phyloP scores from a whole-genome alignment of 73 alveolate species.

The Paramecium bursaria region DNA sequence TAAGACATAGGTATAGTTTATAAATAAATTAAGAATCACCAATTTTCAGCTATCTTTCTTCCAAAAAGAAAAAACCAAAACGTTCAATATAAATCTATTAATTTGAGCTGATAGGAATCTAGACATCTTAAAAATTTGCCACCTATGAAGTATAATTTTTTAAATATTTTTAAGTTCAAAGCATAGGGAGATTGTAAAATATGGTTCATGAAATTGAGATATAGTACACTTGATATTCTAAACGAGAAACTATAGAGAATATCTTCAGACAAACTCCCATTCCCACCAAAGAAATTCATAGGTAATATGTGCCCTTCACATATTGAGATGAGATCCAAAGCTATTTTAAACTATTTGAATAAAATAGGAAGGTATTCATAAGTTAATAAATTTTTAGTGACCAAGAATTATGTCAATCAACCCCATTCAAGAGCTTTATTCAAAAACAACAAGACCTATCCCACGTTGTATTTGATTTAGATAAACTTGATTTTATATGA shows the following conservation, averaged over 20 bases:
- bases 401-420: neutral
- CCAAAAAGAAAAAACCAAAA: neutral
- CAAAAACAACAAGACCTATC: neutral
- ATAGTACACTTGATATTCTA: slow-evolving; percentile 14
- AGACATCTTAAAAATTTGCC: slow-evolving; percentile 13
- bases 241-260: neutral
- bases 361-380: slow-evolving; percentile 24
- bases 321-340: slow-evolving; percentile 2
- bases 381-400: neutral
- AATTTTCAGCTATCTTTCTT: slow-evolving; percentile 21
- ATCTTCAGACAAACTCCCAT: neutral
- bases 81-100: neutral
- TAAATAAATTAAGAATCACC: neutral
- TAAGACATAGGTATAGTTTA: too few species aligned
- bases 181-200: slow-evolving; percentile 37
- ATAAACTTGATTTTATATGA: too few species aligned
- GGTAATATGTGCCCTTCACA: neutral
- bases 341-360: neutral
- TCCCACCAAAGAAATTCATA: slow-evolving; percentile 12
- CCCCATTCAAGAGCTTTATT: neutral
- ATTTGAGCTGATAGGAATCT: neutral
- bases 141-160: slow-evolving; percentile 12
- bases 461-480: neutral
- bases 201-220: slow-evolving; percentile 53
- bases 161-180: neutral